A percentile compares a stretch with the other conserved stretches of the same genome.
Evolutionary conservation across 306 rosid genomes (phyloP).

Genomic region (Glycine soja): DNA sequence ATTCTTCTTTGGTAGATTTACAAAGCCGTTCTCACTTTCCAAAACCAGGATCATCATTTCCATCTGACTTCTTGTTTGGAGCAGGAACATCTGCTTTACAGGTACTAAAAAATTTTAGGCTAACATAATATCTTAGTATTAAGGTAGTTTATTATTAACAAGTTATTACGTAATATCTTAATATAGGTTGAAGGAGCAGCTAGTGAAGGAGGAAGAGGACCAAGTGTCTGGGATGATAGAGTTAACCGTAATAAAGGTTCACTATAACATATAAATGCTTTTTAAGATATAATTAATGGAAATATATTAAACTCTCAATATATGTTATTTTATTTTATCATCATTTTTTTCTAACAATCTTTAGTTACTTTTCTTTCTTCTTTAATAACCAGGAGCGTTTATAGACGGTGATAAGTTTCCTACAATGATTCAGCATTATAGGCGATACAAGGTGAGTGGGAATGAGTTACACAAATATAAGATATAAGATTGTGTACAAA

Average conservation of each 20-base stretch:
- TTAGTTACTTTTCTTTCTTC: background rate
- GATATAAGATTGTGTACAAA: background rate
- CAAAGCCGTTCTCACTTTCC: background rate
- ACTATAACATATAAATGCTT: background rate
- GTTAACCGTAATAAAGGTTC: background rate
- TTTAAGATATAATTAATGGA: background rate
- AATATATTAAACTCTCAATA: background rate
- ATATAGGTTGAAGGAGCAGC: slow-evolving; percentile 41
- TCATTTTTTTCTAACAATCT: background rate
- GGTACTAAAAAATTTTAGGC: background rate
- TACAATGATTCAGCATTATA: slow-evolving; percentile 42
- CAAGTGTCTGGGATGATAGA: slow-evolving; percentile 31
- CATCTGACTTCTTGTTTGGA: slow-evolving; percentile 24
- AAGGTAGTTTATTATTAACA: background rate
- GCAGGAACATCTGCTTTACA: slow-evolving; percentile 32
- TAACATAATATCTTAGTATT: too few species aligned
- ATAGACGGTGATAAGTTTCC: background rate
- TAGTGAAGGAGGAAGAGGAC: slow-evolving; percentile 44
- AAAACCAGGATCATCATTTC: slow-evolving; percentile 36
- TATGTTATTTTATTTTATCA: background rate
- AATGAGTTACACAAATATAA: background rate
- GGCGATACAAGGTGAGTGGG: slow-evolving; percentile 42
- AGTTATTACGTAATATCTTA: background rate
- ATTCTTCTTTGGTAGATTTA: background rate
- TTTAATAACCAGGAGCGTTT: background rate